These are phyloP conservation scores for Syncephalastrum sp. DNA, from an alignment of 371 early-diverging fungal species.

Conservation along the genomic window DNA sequence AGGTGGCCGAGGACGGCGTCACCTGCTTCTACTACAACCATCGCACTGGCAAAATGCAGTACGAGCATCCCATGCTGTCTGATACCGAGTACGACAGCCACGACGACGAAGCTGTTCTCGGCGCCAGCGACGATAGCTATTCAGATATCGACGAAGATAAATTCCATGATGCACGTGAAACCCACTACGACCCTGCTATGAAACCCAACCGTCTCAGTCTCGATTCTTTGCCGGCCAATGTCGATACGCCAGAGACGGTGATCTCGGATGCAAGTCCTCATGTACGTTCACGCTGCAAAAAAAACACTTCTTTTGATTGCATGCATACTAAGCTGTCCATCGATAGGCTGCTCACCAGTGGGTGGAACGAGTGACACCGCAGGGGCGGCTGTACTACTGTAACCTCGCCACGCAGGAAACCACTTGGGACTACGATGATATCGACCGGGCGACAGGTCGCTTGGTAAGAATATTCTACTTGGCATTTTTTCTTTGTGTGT, in stretches of 20 bases:
- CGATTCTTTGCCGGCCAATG: constrained; percentile 14
- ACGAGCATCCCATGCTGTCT: constrained; percentile 26
- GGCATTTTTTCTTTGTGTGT: too few relatives aligned
- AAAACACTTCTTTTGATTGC: background rate
- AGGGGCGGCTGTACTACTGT: constrained; percentile 74
- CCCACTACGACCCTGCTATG: background rate
- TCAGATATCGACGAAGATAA: constrained; percentile 4
- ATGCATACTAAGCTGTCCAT: background rate
- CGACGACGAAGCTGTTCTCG: constrained; percentile 5
- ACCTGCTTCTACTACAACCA: constrained; percentile 39
- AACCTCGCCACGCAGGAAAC: constrained; percentile 82
- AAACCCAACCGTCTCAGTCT: constrained; percentile 9
- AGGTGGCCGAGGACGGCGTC: constrained; percentile 40
- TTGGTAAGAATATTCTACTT: constrained; percentile 21
- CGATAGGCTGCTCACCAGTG: constrained; percentile 28
- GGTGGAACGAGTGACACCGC: constrained; percentile 57
- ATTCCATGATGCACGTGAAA: constrained; percentile 2
- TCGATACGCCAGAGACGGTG: constrained; percentile 12
- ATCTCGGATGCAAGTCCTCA: constrained; percentile 4
- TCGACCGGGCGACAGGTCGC: constrained; percentile 36
- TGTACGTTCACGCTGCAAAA: background rate
- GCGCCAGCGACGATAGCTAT: constrained; percentile 10
- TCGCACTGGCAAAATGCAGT: constrained; percentile 28
- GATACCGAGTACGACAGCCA: constrained; percentile 17
- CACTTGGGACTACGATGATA: constrained; percentile 60